Base-by-base conservation (phyloP, 805 yeast species). In the Tetrapisispora taiwanensis region DNA sequence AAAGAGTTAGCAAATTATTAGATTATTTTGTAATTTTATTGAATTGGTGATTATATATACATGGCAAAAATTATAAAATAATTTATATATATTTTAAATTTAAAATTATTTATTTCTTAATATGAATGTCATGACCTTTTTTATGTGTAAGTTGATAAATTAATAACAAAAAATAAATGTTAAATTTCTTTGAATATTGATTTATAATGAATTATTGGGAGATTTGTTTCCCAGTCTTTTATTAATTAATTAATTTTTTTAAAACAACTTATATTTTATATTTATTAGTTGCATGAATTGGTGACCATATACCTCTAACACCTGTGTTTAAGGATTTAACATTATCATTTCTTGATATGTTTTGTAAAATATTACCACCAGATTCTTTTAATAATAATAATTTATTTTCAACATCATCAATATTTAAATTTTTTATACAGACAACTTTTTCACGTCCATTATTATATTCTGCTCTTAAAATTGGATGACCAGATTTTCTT, bases 231-330 rank as follows among this genome's bases (percentile, higher is more conserved):
- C n/a, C n/a, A n/a, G n/a, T n/a, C n/a, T n/a, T n/a, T n/a, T n/a
- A n/a, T n/a, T n/a, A n/a, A n/a, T n/a, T n/a, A n/a, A n/a, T n/a
- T n/a, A n/a, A n/a, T n/a, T n/a, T n/a, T n/a, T n/a, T n/a, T n/a
- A n/a, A n/a, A n/a, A n/a, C n/a, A n/a, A n/a, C n/a, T 38, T 18
- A 59, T n/a, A 58, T 50, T 18, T 43, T 51, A 46, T 53, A 55
- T 42, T 49, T 31, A 31, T 31, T 15, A 15, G 34, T n/a, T 9
- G 60, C 81, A 59, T 89, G 96, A 70, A 90, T 72, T 46, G 98
- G 98, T 38, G 97, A 88, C 98, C 98, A 92, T 40, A 92, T 74
- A 58, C 98, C 98, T 73, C 98, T 83, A 15, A 90, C 88, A 45
- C 94, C 79, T 44, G 74, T 76, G 61, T 90, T 92, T 49, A 74